Percentiles rank a stretch among this genome's conserved stretches.
Conservation (phyloP, 495 filamentous ascomycete genomes). For the Glutinoglossum americanum region DNA sequence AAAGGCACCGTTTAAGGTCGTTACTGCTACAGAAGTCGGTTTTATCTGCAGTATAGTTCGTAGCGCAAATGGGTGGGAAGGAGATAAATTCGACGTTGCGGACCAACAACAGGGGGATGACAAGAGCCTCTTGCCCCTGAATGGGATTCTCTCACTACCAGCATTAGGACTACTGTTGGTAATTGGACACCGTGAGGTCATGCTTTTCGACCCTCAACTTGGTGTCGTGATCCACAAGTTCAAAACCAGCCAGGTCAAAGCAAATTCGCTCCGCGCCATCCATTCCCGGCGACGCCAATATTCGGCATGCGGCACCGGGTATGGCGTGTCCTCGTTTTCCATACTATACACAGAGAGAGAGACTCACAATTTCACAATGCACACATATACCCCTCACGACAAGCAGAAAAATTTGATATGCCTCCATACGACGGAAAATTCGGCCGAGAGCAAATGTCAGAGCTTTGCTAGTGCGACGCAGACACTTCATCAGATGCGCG, state of each 20-base stretch:
- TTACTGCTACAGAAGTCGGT: slow-evolving; percentile 22
- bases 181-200: slow-evolving; percentile 24
- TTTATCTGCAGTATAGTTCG: slow-evolving; percentile 25
- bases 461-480: slow-evolving; percentile 15
- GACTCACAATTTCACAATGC: slow-evolving; percentile 12
- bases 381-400: slow-evolving; percentile 9
- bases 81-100: slow-evolving; percentile 14
- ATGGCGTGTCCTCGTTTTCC: slow-evolving; percentile 12
- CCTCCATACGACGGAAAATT: not conserved
- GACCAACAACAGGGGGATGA: slow-evolving; percentile 8
- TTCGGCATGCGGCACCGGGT: slow-evolving; percentile 7
- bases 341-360: slow-evolving; percentile 13
- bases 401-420: not conserved
- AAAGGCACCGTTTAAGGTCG: not conserved
- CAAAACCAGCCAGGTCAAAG: slow-evolving; percentile 29
- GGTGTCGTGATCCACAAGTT: slow-evolving; percentile 32
- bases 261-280: slow-evolving; percentile 11
- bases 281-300: slow-evolving; percentile 11
- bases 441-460: slow-evolving; percentile 9
- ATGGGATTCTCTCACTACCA: slow-evolving; percentile 18
- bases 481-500: slow-evolving; percentile 15
- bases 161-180: slow-evolving; percentile 27
- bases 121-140: slow-evolving; percentile 12
- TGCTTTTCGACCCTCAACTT: slow-evolving; percentile 29
- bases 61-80: slow-evolving; percentile 14